Evolutionary conservation across 2,329 filamentous ascomycete genomes (phyloP), one percentile per base, ranked within the genome.

Genomic region (Teratosphaeria pseudoeucalypti): DNA sequence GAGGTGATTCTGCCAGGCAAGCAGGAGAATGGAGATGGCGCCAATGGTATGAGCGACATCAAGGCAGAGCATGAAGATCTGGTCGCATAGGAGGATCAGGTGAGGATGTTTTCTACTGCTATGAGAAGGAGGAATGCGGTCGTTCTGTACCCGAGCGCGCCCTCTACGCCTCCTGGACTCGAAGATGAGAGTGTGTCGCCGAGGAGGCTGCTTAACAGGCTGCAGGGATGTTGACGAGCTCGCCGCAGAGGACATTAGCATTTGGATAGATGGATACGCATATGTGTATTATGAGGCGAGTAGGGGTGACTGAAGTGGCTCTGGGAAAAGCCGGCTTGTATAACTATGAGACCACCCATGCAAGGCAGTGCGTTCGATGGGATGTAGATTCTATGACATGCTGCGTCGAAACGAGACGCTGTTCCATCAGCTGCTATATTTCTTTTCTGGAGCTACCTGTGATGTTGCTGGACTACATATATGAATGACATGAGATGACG

Each of bases 1-100:
- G 71, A 73, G 61, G 62, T 73, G 56, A 72, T 73, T 34, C 53
- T 71, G 47, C 71, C 71, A 2, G 65, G 69, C n/a, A 64, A 65
- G 49, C 57, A 55, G 27, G 53, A 55, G 34, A 55, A 60, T 32
- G 52, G 52, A 29, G 19, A 49, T 23, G 43, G 43, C 19, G 43
- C 43, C 6, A 49, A 49, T 49, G 43, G 43, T n/a, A 49, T 49
- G 43, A 49, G 43, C 43, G 43, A 49, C 19, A 19, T 49, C 6
- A 19, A 49, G 43, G 1, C 43, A 23, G 43, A 19, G 43, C 23
- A 49, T 7, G 43, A 23, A 23, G 43, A 23, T 49, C 16, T 49
- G 43, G 43, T 49, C 43, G 26, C 43, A 9, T 49, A 49, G 43
- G 43, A 49, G 43, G 43, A 49, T 11, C 43, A 26, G 43, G 1